Evolutionary conservation across 345 rosid species (phyloP).

Genomic region (Toxicodendron radicans): DNA sequence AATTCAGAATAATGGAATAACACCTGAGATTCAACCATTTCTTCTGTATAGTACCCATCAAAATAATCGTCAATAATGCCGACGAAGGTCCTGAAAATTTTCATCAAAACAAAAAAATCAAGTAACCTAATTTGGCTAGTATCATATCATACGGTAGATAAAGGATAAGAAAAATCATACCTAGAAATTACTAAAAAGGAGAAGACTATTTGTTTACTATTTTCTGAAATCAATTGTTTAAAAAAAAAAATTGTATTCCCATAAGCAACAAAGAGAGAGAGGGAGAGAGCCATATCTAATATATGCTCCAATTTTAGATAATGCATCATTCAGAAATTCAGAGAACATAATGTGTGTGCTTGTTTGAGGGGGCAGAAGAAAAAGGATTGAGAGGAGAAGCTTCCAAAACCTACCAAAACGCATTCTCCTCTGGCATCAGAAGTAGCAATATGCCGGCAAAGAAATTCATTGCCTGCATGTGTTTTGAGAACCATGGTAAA

Average conservation of each 20-base stretch:
- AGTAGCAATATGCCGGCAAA: slow-evolving; percentile 95
- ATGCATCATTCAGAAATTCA: slow-evolving; percentile 11
- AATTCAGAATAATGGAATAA: slow-evolving; percentile 11
- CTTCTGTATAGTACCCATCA: slow-evolving; percentile 86
- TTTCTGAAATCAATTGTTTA: slow-evolving; percentile 3
- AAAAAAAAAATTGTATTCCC: neutral
- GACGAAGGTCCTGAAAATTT: slow-evolving; percentile 73
- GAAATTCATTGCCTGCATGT: slow-evolving; percentile 95
- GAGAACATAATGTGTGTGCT: neutral
- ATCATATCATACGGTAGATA: neutral
- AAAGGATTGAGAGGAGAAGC: slow-evolving; percentile 18
- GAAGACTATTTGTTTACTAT: neutral
- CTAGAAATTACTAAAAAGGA: neutral
- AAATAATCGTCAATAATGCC: slow-evolving; percentile 92
- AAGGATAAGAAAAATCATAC: neutral
- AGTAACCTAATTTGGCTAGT: slow-evolving; percentile 18
- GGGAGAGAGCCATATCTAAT: neutral
- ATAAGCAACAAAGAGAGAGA: neutral
- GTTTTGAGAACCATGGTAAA: slow-evolving; percentile 27
- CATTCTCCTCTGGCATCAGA: slow-evolving; percentile 98
- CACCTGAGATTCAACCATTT: slow-evolving; percentile 98
- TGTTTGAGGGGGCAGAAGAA: neutral
- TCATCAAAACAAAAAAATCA: slow-evolving; percentile 21
- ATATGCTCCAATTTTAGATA: neutral
- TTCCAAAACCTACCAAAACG: slow-evolving; percentile 81